phyloP scores from a whole-genome alignment of 2,329 filamentous ascomycete species.

The Knoxdaviesia proteae region DNA sequence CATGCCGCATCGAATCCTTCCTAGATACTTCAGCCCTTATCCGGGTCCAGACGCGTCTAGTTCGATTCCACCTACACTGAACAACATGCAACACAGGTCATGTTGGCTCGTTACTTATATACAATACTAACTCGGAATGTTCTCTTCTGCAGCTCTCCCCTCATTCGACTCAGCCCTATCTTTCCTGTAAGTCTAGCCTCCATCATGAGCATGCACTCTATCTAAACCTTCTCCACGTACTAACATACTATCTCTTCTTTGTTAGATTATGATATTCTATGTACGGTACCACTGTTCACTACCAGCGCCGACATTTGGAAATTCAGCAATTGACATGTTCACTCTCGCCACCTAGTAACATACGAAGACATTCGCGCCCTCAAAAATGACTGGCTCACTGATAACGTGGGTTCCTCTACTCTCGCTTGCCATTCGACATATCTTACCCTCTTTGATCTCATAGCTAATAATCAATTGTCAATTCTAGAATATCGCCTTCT shows the following conservation, averaged over 20 bases:
- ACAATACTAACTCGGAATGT: background rate
- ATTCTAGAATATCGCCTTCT: conserved; percentile 78
- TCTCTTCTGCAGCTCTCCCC: conserved; percentile 12
- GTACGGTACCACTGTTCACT: conserved; percentile 8
- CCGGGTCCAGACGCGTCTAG: background rate
- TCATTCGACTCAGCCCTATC: conserved; percentile 15
- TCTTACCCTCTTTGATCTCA: background rate
- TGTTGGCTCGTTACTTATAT: background rate
- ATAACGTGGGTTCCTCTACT: conserved; percentile 46
- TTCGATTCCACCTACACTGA: background rate
- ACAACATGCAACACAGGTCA: background rate
- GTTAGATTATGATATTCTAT: conserved; percentile 15
- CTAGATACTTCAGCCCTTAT: background rate
- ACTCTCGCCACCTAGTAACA: conserved; percentile 3
- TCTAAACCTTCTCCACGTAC: conserved; percentile 2
- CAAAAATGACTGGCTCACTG: conserved; percentile 86
- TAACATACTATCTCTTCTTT: background rate
- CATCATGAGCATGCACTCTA: background rate
- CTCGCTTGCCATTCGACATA: conserved; percentile 2
- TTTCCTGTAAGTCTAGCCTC: conserved; percentile 20
- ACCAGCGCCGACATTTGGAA: background rate
- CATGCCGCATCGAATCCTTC: background rate
- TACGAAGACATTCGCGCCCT: conserved; percentile 69
- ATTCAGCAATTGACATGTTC: background rate
- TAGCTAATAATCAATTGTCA: background rate